Evolutionary conservation across 441 rosid genomes (phyloP), one percentile per base, ranked within the genome.

Genomic region (Erodium chrysanthum): DNA sequence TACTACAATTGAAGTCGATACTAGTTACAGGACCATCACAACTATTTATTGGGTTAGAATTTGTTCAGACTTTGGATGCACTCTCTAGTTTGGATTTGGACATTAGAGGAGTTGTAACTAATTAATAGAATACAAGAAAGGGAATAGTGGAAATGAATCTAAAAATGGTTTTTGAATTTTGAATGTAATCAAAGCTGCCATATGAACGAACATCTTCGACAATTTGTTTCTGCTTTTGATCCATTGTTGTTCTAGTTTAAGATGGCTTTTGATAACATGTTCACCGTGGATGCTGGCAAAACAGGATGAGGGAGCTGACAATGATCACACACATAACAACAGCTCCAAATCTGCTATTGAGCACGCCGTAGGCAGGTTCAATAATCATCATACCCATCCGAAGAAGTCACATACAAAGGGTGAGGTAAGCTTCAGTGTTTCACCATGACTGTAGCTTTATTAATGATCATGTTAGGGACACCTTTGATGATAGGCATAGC

Each of bases 371-470:
- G 35, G 64, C 63, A 80, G 48, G 71, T 48, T 78, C 35, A 31
- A 31, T n/a, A n/a, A n/a, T n/a, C n/a, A n/a, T 31, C 35, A 31
- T 1, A 31, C 79, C 23, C 73, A 68, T 70, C 74, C 82, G 52
- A 89, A 80, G 84, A 91, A 76, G 82, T 78, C 91, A 12, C 67
- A 80, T 65, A 22, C 81, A 48, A 90, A 75, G 85, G 80, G 78
- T 52, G 97, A 91, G 87, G 99, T 95, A 84, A 66, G 80, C 70
- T 75, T 71, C 69, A 15, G 25, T 50, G n/a, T 69, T 64, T 31
- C 4, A 31, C 29, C 29, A 25, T 25, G 3, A 25, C 35, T 2
- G 35, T 6, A 31, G 6, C 35, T 31, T 31, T 31, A 31, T 31
- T 6, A 31, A 31, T 4, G 2, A 31, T 31, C 29, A 25, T 25